Evolutionary conservation across 1,284 basidiomycete genomes (phyloP).

Genomic region (Fomitopsis pinicola): DNA sequence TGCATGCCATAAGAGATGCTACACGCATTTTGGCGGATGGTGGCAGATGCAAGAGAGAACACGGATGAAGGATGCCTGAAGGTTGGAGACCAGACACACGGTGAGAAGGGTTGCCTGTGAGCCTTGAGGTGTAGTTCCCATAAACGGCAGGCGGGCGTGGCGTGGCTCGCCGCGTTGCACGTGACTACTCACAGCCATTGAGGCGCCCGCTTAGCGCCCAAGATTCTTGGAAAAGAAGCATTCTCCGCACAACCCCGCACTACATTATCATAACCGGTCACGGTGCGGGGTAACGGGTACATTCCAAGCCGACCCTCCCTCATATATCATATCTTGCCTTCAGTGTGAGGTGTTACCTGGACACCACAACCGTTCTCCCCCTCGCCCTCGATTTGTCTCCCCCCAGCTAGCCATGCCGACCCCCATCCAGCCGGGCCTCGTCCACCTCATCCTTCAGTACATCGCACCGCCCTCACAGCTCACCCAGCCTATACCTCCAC

Average conservation of each 20-base stretch:
- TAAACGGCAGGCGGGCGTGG: not conserved
- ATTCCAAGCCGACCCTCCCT: not conserved
- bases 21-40: constrained; percentile 21
- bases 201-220: not conserved
- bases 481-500: constrained; percentile 45
- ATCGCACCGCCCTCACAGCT: constrained; percentile 51
- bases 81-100: constrained; percentile 2
- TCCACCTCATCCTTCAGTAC: constrained; percentile 52
- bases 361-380: not conserved
- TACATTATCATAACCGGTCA: not conserved
- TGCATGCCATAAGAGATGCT: constrained; percentile 20
- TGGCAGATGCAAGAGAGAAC: not conserved
- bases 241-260: not conserved
- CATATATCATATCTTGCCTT: not conserved
- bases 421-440: constrained; percentile 33
- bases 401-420: constrained; percentile 27
- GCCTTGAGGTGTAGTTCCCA: not conserved
- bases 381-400: not conserved
- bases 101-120: constrained; percentile 6
- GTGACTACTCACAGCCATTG: not conserved
- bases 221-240: not conserved
- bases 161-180: not conserved
- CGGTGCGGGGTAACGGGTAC: not conserved
- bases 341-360: not conserved
- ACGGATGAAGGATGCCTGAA: constrained; percentile 8